Evolutionary conservation across 1,139 yeast genomes (phyloP).

Genomic region (Diutina pseudorugosa): DNA sequence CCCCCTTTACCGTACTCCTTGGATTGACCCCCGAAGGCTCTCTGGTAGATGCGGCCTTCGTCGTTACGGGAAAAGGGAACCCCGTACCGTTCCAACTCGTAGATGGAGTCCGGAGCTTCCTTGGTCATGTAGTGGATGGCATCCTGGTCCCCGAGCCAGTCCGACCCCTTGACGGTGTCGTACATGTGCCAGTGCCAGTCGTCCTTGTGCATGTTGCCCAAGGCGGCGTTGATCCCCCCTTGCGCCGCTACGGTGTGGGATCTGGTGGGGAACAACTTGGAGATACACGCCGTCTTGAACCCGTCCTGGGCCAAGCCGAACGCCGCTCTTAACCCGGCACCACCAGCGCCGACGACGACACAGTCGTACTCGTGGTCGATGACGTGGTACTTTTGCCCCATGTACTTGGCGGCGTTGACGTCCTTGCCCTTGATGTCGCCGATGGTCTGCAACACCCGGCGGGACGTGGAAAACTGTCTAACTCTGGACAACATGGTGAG

Average conservation of each 20-base stretch:
- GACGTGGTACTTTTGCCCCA: conserved; percentile 75
- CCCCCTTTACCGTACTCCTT: conserved; percentile 96
- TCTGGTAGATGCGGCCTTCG: conserved; percentile 93
- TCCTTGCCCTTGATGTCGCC: conserved; percentile 38
- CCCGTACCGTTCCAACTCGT: conserved; percentile 96
- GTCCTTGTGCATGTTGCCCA: conserved; percentile 94
- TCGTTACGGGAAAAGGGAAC: conserved; percentile 97
- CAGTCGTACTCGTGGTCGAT: conserved; percentile 97
- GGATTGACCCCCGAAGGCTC: conserved; percentile 98
- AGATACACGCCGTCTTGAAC: conserved; percentile 92
- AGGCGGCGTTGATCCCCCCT: conserved; percentile 98
- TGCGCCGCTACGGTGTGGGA: conserved; percentile 99
- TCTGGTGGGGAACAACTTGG: conserved; percentile 95
- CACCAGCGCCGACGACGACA: conserved; percentile 97
- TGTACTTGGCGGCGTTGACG: conserved; percentile 27
- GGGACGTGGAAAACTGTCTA: conserved; percentile 18
- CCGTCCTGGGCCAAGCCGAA: conserved; percentile 97
- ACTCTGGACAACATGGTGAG: conserved; percentile 9
- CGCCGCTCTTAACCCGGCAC: conserved; percentile 98
- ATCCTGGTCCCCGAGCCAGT: conserved; percentile 99
- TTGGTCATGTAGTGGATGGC: conserved; percentile 98
- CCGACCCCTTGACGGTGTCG: conserved; percentile 99
- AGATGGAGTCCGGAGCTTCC: conserved; percentile 93
- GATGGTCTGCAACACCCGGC: conserved; percentile 22
- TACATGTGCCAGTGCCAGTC: conserved; percentile 99